These are phyloP conservation scores for Hirschfeldia incana DNA, from an alignment of 345 rosid genomes.

Conservation along the genomic window DNA sequence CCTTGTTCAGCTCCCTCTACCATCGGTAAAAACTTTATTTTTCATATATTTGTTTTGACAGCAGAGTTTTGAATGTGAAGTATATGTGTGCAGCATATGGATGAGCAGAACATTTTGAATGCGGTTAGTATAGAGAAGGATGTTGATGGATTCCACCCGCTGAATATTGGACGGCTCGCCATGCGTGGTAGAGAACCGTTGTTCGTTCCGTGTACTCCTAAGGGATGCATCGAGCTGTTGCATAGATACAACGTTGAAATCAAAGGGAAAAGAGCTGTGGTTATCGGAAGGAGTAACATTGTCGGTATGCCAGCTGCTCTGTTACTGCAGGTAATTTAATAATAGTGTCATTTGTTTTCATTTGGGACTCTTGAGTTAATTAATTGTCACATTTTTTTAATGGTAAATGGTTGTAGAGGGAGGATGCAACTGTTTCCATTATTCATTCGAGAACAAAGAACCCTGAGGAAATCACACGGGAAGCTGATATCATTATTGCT, in stretches of 20 bases:
- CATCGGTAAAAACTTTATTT: background rate
- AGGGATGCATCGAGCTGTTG: constrained; percentile 2
- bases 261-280: background rate
- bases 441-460: constrained; percentile 4
- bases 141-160: background rate
- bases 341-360: background rate
- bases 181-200: constrained; percentile 1
- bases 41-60: background rate
- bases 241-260: constrained; percentile 1
- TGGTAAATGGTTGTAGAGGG: background rate
- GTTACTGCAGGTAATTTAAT: background rate
- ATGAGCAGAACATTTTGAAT: constrained; percentile 10
- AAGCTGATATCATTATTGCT: background rate
- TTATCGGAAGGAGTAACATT: constrained; percentile 5
- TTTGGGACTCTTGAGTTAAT: background rate
- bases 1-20: constrained; percentile 6
- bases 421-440: background rate
- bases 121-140: constrained; percentile 10
- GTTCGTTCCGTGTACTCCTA: background rate
- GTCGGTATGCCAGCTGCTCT: constrained; percentile 8
- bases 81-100: background rate
- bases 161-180: background rate
- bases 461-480: background rate
- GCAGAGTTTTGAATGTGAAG: background rate
- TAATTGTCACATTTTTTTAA: background rate